Conservation (phyloP, 495 filamentous ascomycete genomes). For the Penicillium lividum region DNA sequence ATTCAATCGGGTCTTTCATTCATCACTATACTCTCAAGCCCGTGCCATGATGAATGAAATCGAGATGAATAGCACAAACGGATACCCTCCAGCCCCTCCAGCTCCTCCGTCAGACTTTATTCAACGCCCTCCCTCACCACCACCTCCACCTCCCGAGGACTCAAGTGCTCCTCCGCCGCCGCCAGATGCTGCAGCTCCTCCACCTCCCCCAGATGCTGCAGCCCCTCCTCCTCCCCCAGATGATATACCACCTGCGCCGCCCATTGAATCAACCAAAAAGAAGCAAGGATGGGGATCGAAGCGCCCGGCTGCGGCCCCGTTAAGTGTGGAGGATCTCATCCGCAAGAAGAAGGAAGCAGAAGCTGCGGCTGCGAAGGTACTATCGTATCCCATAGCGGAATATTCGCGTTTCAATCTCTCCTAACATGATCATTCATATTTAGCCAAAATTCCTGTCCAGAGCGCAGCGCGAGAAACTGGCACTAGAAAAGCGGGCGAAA, state of each 20-base stretch:
- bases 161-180: conserved; percentile 46
- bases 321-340: conserved; percentile 77
- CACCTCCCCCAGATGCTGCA: conserved; percentile 57
- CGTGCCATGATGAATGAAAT: conserved; percentile 30
- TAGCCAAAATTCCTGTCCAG: conserved; percentile 92
- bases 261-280: conserved; percentile 46
- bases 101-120: conserved; percentile 16
- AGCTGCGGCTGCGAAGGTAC: conserved; percentile 73
- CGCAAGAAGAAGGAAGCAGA: conserved; percentile 78
- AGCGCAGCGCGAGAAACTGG: conserved; percentile 82
- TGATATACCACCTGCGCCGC: conserved; percentile 39
- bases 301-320: conserved; percentile 45
- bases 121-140: conserved; percentile 46
- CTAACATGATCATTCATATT: not conserved
- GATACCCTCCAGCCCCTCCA: conserved; percentile 12
- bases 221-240: conserved; percentile 52
- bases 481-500: conserved; percentile 80
- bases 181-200: conserved; percentile 47
- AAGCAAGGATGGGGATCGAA: conserved; percentile 58
- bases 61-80: conserved; percentile 27
- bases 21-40: conserved; percentile 5
- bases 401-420: conserved; percentile 5
- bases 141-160: conserved; percentile 58
- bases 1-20: not conserved
- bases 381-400: conserved; percentile 11